phyloP scores from a whole-genome alignment of 2,329 filamentous ascomycete genomes.

The Shiraia sp. region DNA sequence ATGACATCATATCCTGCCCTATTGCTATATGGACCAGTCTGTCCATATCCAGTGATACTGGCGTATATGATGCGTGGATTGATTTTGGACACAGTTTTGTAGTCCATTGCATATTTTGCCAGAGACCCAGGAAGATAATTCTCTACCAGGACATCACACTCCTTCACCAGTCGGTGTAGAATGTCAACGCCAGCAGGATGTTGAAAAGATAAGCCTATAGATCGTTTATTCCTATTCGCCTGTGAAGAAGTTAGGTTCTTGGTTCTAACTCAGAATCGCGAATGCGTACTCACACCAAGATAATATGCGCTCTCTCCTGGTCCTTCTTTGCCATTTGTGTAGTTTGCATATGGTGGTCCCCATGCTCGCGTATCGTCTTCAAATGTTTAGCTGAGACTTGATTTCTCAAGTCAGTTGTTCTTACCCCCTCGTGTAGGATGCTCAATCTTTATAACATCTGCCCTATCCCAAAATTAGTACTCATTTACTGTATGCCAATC shows the following conservation, averaged over 20 bases:
- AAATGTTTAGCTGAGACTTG: not conserved
- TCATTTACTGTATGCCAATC: slow-evolving; percentile 25
- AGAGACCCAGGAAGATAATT: slow-evolving; percentile 92
- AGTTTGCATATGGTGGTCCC: slow-evolving; percentile 91
- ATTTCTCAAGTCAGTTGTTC: not conserved
- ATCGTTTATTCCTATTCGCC: slow-evolving; percentile 98
- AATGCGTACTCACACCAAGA: slow-evolving; percentile 66
- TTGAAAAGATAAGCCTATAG: slow-evolving; percentile 87
- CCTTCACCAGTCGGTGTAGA: slow-evolving; percentile 78
- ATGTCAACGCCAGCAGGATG: slow-evolving; percentile 82
- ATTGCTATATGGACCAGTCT: slow-evolving; percentile 86
- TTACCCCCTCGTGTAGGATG: slow-evolving; percentile 65
- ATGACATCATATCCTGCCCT: slow-evolving; percentile 98
- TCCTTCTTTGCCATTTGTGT: slow-evolving; percentile 63
- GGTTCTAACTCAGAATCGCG: not conserved
- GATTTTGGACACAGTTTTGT: slow-evolving; percentile 74
- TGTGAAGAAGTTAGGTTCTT: slow-evolving; percentile 40
- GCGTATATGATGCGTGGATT: slow-evolving; percentile 91
- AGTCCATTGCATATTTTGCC: slow-evolving; percentile 91
- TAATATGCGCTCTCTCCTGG: slow-evolving; percentile 96
- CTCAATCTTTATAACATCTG: slow-evolving; percentile 96
- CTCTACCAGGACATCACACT: slow-evolving; percentile 92
- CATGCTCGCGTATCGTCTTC: slow-evolving; percentile 95
- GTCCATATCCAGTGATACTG: slow-evolving; percentile 95
- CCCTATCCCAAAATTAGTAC: slow-evolving; percentile 56